Conservation (phyloP, 805 yeast genomes). For the Wickerhamiella dianesei region DNA sequence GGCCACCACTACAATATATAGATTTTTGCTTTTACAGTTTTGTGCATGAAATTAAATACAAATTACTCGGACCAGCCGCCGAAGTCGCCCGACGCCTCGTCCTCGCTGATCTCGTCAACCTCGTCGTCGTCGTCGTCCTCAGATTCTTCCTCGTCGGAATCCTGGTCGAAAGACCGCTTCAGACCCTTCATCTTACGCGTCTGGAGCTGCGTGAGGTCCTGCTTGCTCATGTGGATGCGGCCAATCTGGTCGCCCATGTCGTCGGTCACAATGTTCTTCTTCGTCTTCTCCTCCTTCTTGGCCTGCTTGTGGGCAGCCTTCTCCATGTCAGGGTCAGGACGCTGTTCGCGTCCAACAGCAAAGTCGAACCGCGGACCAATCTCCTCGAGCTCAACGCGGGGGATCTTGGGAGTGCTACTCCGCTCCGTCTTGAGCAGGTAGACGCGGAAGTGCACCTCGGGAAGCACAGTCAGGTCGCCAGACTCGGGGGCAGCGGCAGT, state of each 20-base stretch:
- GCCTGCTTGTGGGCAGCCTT: slow-evolving; percentile 78
- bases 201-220: slow-evolving; percentile 79
- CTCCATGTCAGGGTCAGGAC: slow-evolving; percentile 75
- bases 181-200: slow-evolving; percentile 98
- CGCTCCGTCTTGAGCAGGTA: slow-evolving; percentile 69
- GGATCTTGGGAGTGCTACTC: slow-evolving; percentile 61
- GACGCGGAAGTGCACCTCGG: slow-evolving; percentile 78
- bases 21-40: background rate
- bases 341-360: slow-evolving; percentile 72
- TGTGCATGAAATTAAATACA: background rate
- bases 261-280: slow-evolving; percentile 83
- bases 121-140: slow-evolving; percentile 28
- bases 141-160: slow-evolving; percentile 39
- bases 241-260: slow-evolving; percentile 93
- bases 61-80: slow-evolving; percentile 13
- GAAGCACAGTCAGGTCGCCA: slow-evolving; percentile 54
- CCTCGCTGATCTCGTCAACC: slow-evolving; percentile 5
- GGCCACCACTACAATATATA: no score
- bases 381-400: slow-evolving; percentile 88
- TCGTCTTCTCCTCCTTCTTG: slow-evolving; percentile 64
- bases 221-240: slow-evolving; percentile 89
- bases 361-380: slow-evolving; percentile 94
- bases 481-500: slow-evolving; percentile 36
- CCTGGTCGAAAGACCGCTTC: slow-evolving; percentile 75
- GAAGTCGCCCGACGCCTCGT: slow-evolving; percentile 5